Evolutionary conservation across 73 alveolate genomes (phyloP), one percentile per base, ranked within the genome.

Genomic region (Halteria grandinella): DNA sequence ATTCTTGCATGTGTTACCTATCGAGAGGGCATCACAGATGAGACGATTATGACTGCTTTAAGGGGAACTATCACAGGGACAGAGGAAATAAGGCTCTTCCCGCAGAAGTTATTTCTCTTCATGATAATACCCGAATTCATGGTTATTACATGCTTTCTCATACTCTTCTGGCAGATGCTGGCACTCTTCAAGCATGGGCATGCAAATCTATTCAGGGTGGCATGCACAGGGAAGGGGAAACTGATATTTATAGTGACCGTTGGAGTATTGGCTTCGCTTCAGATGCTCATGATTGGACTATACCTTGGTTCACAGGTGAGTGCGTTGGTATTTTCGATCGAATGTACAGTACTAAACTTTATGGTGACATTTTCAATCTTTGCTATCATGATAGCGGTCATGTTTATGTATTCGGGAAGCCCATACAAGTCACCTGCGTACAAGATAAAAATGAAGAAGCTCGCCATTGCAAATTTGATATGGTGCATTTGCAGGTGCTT

Each of bases 291-390:
- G 74, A 45, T 73, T 7, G 21, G 28, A 12, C 85, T 73, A 5
- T 73, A 73, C 27, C 12, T 73, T 23, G 31, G 34, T 21, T 29
- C 66, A 3, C 49, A 51, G n/a, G 54, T 55, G 1, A 24, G 54
- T 1, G 85, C 85, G 10, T 40, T 24, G 25, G 85, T 75, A 6
- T 24, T 73, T 36, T 73, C 85, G 12, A 53, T 53, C 7, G 85
- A 48, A 31, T 34, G 69, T 25, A 53, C 63, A 17, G 28, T 73
- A 34, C 37, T 73, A 17, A 73, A 73, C 31, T 55, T 73, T 37
- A 53, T 73, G 1, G 74, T 66, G 1, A 62, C 85, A 1, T 47
- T 75, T 12, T 27, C 55, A 15, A 75, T 73, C 10, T 53, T 64
- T 49, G 29, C 41, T 6, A 52, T 31, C 20, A 17, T 73, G 25